Conservation (phyloP, 2,329 filamentous ascomycete genomes). For the Sclerotinia trifoliorum region DNA sequence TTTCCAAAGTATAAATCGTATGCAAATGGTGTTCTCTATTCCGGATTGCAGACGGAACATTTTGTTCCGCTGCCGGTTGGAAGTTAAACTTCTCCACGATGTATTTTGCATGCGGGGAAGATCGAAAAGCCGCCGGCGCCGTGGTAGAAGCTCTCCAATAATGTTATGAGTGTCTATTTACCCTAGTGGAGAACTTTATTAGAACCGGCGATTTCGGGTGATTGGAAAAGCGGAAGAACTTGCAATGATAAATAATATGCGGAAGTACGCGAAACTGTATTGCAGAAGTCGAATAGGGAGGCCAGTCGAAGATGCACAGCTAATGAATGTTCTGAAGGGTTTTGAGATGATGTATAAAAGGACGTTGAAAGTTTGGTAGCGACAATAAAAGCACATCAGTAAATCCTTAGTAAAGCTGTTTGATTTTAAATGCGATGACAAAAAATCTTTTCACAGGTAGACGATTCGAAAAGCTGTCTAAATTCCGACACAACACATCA, state of each 20-base stretch:
- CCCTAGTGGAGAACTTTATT: slow-evolving; percentile 4
- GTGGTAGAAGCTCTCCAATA: slow-evolving; percentile 11
- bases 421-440: not conserved
- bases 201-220: not conserved
- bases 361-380: not conserved
- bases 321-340: not conserved
- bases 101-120: slow-evolving; percentile 18
- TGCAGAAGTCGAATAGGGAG: not conserved
- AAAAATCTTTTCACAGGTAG: no score
- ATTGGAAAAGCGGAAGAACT: not conserved
- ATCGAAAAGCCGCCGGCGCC: slow-evolving; percentile 1
- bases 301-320: not conserved
- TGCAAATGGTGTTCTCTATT: not conserved
- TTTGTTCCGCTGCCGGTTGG: slow-evolving; percentile 16
- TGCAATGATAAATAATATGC: not conserved
- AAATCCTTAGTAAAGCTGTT: not conserved
- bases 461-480: not conserved
- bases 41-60: slow-evolving; percentile 36
- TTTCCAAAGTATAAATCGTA: not conserved
- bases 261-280: not conserved
- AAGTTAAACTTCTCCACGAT: slow-evolving; percentile 11
- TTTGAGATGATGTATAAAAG: not conserved
- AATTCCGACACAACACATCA: not conserved
- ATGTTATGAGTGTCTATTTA: not conserved
- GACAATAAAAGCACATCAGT: not conserved